These are phyloP conservation scores for Apophysomyces ossiformis DNA, from an alignment of 371 early-diverging fungal species.

Conservation along the genomic window DNA sequence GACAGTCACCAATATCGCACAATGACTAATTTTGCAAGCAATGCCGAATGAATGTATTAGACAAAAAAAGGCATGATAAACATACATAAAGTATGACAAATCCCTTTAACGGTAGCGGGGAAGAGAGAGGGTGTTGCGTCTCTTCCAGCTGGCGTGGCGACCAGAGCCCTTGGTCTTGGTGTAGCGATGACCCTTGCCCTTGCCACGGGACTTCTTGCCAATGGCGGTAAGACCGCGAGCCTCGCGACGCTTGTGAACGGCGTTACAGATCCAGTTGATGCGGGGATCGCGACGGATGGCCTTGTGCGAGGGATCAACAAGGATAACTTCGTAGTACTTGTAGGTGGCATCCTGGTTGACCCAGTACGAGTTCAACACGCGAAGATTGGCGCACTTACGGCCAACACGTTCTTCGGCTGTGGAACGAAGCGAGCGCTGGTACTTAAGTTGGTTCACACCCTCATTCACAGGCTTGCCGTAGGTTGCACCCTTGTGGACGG, in stretches of 20 bases:
- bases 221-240: slow-evolving; percentile 97
- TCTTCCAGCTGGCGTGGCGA: slow-evolving; percentile 58
- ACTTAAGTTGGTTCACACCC: slow-evolving; percentile 98
- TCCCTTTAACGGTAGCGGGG: slow-evolving; percentile 75
- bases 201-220: slow-evolving; percentile 97
- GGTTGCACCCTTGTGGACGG: slow-evolving; percentile 96
- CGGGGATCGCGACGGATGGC: slow-evolving; percentile 98
- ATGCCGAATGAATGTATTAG: neutral
- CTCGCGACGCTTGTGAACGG: slow-evolving; percentile 99
- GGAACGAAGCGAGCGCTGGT: slow-evolving; percentile 90
- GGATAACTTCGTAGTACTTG: slow-evolving; percentile 99
- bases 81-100: slow-evolving; percentile 12
- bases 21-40: neutral
- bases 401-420: slow-evolving; percentile 98
- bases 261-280: slow-evolving; percentile 99
- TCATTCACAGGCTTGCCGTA: slow-evolving; percentile 98
- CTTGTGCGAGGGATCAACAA: slow-evolving; percentile 97
- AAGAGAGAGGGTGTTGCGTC: slow-evolving; percentile 76
- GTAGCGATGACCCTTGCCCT: slow-evolving; percentile 96
- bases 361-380: slow-evolving; percentile 99
- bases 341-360: slow-evolving; percentile 98
- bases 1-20: no score
- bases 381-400: slow-evolving; percentile 91
- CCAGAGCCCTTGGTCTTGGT: slow-evolving; percentile 74
- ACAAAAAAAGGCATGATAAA: slow-evolving; percentile 9